Evolutionary conservation across 2,329 filamentous ascomycete species (phyloP), one percentile per base, ranked within the genome.

Genomic region (Ophiostoma australiae): DNA sequence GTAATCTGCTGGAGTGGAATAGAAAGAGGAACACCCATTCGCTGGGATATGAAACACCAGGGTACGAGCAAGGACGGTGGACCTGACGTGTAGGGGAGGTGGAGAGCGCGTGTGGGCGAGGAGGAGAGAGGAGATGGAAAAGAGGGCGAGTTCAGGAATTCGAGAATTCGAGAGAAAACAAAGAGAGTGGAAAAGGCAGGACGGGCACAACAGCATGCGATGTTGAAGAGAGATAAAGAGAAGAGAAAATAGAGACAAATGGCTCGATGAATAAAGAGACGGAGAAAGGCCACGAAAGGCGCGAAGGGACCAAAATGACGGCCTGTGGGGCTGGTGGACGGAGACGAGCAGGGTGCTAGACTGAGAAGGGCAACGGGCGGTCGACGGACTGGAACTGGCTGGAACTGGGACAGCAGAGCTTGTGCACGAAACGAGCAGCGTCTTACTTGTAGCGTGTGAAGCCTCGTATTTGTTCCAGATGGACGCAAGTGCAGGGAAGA

Each of bases 1-100:
- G 58, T 27, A 63, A 63, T 67, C 69, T 61, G 63, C 63, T 67
- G 44, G 67, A 37, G 39, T 70, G 69, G 70, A 69, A 61, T 44
- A 39, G 39, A n/a, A 37, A 55, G 55, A 41, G 39, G 44, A 70
- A 70, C 69, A 69, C 67, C 35, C 55, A 70, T 70, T 65, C 70
- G 70, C 67, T 65, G 70, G 41, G 70, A 71, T 69, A 52, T 71
- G 70, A 71, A 71, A 71, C 70, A 67, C 68, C 55, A 69, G 61
- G 68, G 70, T 71, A 71, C 55, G 70, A 65, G 55, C 39, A 71
- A 67, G 63, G 52, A 41, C 37, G 11, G 70, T 52, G 70, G 33
- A 68, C 70, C 70, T 52, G 31, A 55, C 27, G 15, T 39, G n/a
- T 31, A 63, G 58, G 61, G 27, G 41, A 61, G 31, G 67, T 66